Percentiles rank a stretch among this genome's conserved stretches.
Conservation (phyloP, 306 rosid species). For the Castanea sativa region DNA sequence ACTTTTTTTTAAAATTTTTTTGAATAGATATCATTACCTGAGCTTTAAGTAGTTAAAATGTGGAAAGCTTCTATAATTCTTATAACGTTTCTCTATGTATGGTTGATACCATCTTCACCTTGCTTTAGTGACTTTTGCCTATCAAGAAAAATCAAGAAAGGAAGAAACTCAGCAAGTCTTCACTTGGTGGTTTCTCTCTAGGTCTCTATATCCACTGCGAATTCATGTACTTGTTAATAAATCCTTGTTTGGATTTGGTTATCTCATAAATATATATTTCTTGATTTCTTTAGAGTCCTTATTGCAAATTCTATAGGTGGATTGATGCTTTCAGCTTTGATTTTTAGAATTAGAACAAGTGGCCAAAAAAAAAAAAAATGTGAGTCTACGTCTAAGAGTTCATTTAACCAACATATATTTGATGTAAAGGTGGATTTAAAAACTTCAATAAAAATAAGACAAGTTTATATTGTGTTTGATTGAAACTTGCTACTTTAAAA, state of each 20-base stretch:
- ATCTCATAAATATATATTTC: background rate
- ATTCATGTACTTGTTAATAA: background rate
- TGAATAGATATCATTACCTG: background rate
- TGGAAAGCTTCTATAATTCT: background rate
- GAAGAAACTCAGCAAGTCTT: background rate
- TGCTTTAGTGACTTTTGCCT: background rate
- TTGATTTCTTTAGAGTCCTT: background rate
- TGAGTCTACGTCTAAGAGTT: background rate
- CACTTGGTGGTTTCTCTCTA: background rate
- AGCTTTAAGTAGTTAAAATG: background rate
- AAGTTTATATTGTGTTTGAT: background rate
- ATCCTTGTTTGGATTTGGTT: background rate
- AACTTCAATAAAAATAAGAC: background rate
- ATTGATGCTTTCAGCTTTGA: too few species aligned
- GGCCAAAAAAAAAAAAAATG: background rate
- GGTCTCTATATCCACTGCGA: background rate
- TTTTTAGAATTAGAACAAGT: too few species aligned
- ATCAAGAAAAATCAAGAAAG: background rate
- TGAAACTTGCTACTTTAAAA: background rate
- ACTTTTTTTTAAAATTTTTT: background rate
- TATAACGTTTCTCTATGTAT: background rate
- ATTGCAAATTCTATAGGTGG: background rate
- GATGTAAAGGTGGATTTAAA: background rate
- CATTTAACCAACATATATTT: background rate
- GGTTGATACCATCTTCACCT: background rate